phyloP scores from a whole-genome alignment of 169 alveolate species.

The Sarcocystis neurona region DNA sequence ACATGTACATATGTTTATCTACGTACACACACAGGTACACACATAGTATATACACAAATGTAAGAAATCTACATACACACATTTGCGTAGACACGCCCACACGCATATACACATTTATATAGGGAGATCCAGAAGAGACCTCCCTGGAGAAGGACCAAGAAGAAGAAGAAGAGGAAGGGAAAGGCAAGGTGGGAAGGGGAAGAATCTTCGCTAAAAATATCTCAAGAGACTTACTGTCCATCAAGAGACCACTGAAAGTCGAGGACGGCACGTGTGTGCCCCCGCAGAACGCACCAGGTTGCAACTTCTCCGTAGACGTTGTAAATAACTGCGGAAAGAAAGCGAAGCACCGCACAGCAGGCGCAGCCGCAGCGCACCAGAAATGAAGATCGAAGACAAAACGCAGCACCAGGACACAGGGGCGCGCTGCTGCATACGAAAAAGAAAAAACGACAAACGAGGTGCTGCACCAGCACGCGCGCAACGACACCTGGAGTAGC shows the following conservation, averaged over 20 bases:
- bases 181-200: neutral
- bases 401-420: neutral
- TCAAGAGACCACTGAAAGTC: slow-evolving; percentile 80
- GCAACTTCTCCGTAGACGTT: slow-evolving; percentile 84
- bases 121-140: neutral
- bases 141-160: neutral
- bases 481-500: neutral
- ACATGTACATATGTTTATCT: no score
- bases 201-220: no score
- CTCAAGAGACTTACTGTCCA: slow-evolving; percentile 48
- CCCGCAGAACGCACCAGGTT: slow-evolving; percentile 78
- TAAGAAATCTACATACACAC: neutral
- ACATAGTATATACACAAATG: no score
- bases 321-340: slow-evolving; percentile 65
- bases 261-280: slow-evolving; percentile 86
- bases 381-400: neutral
- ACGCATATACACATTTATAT: neutral
- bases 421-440: neutral
- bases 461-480: neutral
- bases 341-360: no score
- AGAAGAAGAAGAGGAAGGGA: neutral
- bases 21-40: no score
- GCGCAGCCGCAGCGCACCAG: neutral
- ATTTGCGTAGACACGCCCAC: neutral
- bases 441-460: neutral